phyloP scores from a whole-genome alignment of 2,329 filamentous ascomycete genomes.

The Periconia digitata region DNA sequence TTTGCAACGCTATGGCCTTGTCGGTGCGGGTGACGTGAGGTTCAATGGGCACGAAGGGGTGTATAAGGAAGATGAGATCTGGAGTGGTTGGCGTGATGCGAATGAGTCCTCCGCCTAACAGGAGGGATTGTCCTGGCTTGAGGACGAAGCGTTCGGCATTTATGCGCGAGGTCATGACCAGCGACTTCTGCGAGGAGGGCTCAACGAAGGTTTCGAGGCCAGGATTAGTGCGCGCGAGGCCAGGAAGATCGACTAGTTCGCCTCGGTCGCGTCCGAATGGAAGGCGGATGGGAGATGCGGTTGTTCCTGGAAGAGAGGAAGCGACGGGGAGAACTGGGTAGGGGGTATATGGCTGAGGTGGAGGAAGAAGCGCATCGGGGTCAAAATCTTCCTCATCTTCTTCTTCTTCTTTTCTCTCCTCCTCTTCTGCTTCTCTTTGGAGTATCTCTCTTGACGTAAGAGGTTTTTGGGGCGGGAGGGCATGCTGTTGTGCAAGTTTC shows the following conservation, averaged over 20 bases:
- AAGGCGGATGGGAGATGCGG: conserved; percentile 89
- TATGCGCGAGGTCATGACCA: conserved; percentile 79
- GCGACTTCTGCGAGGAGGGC: conserved; percentile 63
- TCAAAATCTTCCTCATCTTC: conserved; percentile 33
- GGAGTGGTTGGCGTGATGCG: conserved; percentile 76
- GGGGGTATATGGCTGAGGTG: conserved; percentile 68
- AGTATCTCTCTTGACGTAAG: conserved; percentile 4
- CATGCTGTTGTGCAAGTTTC: conserved; percentile 18
- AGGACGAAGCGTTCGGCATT: conserved; percentile 72
- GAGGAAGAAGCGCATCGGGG: conserved; percentile 66
- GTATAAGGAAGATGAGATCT: conserved; percentile 70
- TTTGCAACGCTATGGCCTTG: conserved; percentile 76
- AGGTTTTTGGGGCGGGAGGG: conserved; percentile 16
- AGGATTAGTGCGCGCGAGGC: conserved; percentile 67
- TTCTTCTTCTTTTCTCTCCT: conserved; percentile 14
- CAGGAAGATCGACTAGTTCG: conserved; percentile 91
- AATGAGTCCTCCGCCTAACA: conserved; percentile 79
- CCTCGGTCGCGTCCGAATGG: conserved; percentile 84
- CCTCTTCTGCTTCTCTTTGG: conserved; percentile 24
- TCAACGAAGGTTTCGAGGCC: conserved; percentile 70
- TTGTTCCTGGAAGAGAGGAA: conserved; percentile 86
- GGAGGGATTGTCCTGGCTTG: conserved; percentile 74
- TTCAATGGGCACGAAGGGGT: conserved; percentile 79
- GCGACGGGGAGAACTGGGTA: conserved; percentile 86
- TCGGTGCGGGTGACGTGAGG: conserved; percentile 76